phyloP scores from a whole-genome alignment of 257 asterid species.

The Verbena officinalis region DNA sequence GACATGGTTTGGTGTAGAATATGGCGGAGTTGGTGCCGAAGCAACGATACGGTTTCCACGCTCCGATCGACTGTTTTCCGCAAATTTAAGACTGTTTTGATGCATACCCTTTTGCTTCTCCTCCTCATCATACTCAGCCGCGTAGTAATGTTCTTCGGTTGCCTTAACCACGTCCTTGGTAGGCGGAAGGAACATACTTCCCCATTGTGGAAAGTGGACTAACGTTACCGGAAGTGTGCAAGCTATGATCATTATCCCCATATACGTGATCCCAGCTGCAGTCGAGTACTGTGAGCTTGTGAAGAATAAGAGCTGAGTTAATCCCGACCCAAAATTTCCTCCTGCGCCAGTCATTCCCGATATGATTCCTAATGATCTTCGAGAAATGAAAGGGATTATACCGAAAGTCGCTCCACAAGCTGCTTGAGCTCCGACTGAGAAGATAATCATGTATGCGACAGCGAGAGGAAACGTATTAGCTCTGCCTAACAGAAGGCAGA shows the following conservation, averaged over 20 bases:
- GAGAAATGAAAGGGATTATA: too few relatives aligned
- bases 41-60: conserved; percentile 30
- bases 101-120: conserved; percentile 40
- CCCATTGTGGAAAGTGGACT: conserved; percentile 44
- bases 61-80: conserved; percentile 30
- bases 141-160: conserved; percentile 32
- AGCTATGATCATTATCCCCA: conserved; percentile 43
- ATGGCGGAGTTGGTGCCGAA: not conserved
- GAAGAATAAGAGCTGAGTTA: conserved; percentile 36
- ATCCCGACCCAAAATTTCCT: conserved; percentile 40
- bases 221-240: too few relatives aligned
- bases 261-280: conserved; percentile 25
- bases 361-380: too few relatives aligned
- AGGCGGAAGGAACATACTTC: conserved; percentile 34
- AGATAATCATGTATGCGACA: conserved; percentile 28
- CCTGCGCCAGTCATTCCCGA: conserved; percentile 44
- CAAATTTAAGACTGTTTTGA: conserved; percentile 32
- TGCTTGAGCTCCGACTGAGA: too few relatives aligned
- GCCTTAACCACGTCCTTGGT: conserved; percentile 27
- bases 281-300: conserved; percentile 31
- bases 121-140: conserved; percentile 27
- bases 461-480: conserved; percentile 31
- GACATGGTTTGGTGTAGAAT: too few relatives aligned
- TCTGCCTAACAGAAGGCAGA: conserved; percentile 30
- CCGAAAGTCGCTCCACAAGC: too few relatives aligned